Conservation (phyloP, 768 basidiomycete genomes). For the Auriscalpium vulgare region DNA sequence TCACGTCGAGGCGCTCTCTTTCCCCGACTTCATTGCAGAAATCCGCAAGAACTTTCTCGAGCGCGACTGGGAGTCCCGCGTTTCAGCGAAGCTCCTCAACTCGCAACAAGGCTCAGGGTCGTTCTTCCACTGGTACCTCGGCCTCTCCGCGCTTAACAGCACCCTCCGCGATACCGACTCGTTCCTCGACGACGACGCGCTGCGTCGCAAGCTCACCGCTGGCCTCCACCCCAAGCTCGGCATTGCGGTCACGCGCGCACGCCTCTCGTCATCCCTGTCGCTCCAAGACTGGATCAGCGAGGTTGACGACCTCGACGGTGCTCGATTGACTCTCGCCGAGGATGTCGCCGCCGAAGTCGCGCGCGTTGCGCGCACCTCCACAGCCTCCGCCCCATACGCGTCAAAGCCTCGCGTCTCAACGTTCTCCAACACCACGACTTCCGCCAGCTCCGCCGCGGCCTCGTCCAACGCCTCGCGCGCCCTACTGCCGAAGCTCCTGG, state of each 20-base stretch:
- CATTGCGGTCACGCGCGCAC: background rate
- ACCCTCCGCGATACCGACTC: too few relatives aligned
- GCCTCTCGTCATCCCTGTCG: background rate
- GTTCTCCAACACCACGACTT: too few relatives aligned
- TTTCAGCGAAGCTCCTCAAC: background rate
- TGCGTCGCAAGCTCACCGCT: background rate
- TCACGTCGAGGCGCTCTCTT: background rate
- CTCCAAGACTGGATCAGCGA: background rate
- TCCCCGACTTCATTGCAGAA: background rate
- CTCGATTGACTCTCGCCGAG: too few relatives aligned
- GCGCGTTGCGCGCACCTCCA: too few relatives aligned
- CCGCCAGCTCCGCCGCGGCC: too few relatives aligned
- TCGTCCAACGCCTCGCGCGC: too few relatives aligned
- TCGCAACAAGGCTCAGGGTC: background rate
- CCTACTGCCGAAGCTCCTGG: too few relatives aligned
- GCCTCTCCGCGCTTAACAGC: too few relatives aligned
- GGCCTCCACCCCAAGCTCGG: background rate
- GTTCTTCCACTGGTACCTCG: background rate
- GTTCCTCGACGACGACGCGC: background rate
- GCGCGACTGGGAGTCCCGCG: background rate
- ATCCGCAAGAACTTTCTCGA: background rate
- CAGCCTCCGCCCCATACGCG: too few relatives aligned
- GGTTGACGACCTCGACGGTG: too few relatives aligned
- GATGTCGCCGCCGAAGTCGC: too few relatives aligned
- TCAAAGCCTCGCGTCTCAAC: too few relatives aligned